Conservation (phyloP, 805 yeast species). For the Metschnikowia continentalis region DNA sequence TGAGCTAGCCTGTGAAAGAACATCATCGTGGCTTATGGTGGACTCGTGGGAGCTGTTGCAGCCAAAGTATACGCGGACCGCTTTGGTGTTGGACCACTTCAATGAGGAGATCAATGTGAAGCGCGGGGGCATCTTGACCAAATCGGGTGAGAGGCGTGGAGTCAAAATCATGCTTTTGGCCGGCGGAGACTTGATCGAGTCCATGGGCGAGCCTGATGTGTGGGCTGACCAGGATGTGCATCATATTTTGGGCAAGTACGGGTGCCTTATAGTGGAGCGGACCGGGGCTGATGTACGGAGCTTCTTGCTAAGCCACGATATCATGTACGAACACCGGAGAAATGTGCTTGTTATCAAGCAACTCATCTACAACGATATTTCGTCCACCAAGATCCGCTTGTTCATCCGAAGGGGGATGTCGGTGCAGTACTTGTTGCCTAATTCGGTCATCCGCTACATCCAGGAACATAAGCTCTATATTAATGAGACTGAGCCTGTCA, state of each 20-base stretch:
- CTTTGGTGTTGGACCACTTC: constrained; percentile 92
- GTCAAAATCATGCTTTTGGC: constrained; percentile 94
- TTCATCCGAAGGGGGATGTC: constrained; percentile 95
- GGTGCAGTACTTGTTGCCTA: constrained; percentile 90
- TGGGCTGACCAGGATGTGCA: constrained; percentile 97
- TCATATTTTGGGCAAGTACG: constrained; percentile 92
- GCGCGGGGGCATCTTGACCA: constrained; percentile 73
- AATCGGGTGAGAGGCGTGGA: constrained; percentile 62
- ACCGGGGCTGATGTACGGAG: constrained; percentile 95
- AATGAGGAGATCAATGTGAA: constrained; percentile 91
- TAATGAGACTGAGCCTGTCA: constrained; percentile 89
- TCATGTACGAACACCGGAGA: constrained; percentile 94
- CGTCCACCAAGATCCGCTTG: constrained; percentile 89
- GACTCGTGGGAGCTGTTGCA: constrained; percentile 99
- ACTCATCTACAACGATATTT: constrained; percentile 91
- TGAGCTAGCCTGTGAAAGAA: constrained; percentile 95
- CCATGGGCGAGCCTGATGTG: constrained; percentile 99
- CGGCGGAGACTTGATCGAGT: constrained; percentile 95
- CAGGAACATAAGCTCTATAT: constrained; percentile 86
- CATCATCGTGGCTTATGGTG: constrained; percentile 96
- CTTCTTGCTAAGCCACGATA: constrained; percentile 87
- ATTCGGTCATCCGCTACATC: constrained; percentile 89
- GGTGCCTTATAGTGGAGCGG: constrained; percentile 93
- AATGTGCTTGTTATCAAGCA: constrained; percentile 94
- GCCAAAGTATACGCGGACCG: constrained; percentile 86